These are phyloP conservation scores for Cystoderma amianthinum DNA, from an alignment of 768 basidiomycete species.

Conservation along the genomic window DNA sequence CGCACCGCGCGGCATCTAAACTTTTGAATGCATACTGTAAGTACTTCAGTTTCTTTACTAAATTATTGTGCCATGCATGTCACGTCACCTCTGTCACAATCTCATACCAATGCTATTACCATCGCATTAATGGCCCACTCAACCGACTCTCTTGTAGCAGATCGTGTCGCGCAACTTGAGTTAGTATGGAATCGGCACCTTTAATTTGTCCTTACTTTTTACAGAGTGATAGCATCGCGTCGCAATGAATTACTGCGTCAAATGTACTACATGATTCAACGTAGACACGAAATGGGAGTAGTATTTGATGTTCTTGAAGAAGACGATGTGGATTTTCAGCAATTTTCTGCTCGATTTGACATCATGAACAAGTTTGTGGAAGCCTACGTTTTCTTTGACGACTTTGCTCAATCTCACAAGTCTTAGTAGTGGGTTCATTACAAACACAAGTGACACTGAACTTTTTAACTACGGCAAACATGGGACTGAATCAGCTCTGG, in stretches of 20 bases:
- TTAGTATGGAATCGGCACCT: no score
- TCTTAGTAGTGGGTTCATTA: no score
- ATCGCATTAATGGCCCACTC: neutral
- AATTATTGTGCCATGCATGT: neutral
- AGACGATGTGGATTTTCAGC: conserved; percentile 34
- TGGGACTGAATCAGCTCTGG: no score
- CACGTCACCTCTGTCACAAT: neutral
- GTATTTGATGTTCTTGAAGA: conserved; percentile 29
- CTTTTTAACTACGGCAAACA: no score
- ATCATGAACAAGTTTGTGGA: conserved; percentile 22
- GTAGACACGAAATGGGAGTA: conserved; percentile 37
- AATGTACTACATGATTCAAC: conserved; percentile 61
- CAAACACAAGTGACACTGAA: no score
- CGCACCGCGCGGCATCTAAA: no score
- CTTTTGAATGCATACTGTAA: neutral
- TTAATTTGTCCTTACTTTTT: conserved; percentile 2
- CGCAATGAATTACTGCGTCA: conserved; percentile 67
- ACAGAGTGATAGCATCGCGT: conserved; percentile 54
- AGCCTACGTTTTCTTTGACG: conserved; percentile 1
- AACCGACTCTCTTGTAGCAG: conserved; percentile 30
- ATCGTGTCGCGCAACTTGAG: conserved; percentile 37
- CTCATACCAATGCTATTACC: neutral
- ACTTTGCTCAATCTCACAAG: no score
- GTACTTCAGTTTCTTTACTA: neutral
- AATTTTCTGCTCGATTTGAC: conserved; percentile 53